Evolutionary conservation across 208 protist species (phyloP), one percentile per base, ranked within the genome.

Genomic region (Leishmania mexicana): DNA sequence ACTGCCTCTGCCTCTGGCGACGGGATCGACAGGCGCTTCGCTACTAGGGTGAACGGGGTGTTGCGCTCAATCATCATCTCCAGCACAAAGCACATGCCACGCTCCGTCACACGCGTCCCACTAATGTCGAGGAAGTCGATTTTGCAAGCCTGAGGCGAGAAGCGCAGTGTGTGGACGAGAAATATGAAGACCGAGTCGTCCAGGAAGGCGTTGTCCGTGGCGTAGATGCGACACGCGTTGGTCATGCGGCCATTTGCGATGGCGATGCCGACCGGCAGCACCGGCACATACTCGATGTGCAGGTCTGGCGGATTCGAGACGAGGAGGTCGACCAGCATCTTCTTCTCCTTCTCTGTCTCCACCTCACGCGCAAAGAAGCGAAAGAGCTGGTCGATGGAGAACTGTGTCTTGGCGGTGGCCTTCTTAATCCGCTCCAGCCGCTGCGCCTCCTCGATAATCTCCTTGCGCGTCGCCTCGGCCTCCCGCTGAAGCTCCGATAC

Each of bases 81-180:
- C 54, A 96, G 82, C 79, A 94, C 60, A 85, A 95, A 96, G 83
- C 79, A 93, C 76, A 97, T 86, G 21, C 93, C 94, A 31, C 92
- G 90, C 78, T 90, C 92, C 73, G 89, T 94, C 57, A 97, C 93
- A 38, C 81, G 85, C 6, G 93, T 97, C 28, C 83, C 85, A 58
- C 92, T 97, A n/a, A 97, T 90, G 75, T 97, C 94, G 45, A 97
- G 77, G 40, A 85, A 93, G 72, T 95, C 87, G 21, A 97, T 87
- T 71, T 96, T 92, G 11, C 84, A 78, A 31, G 86, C 83, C 75
- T 93, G 89, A 10, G 94, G 92, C 7, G 90, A 94, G 81, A 97
- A 97, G 42, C 93, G 91, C 1, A 97, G 83, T 13, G 95, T 93
- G 79, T 96, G 90, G 0, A 91, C 90, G 53, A 97, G 86, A 79